These are phyloP conservation scores for Talaromyces liani DNA, from an alignment of 495 filamentous ascomycete genomes.

Conservation along the genomic window DNA sequence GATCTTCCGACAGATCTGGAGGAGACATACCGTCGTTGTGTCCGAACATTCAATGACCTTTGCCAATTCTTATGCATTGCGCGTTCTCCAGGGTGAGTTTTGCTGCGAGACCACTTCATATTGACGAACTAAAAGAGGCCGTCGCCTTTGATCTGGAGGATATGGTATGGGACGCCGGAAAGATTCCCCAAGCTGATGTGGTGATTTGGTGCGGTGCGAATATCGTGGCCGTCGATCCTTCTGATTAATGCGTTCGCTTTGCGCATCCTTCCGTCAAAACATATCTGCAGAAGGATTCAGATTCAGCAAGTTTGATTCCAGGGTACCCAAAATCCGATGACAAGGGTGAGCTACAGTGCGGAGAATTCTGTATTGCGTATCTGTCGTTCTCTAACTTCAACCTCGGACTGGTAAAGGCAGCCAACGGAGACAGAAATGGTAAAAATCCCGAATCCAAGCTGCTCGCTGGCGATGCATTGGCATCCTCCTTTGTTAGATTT, in stretches of 20 bases:
- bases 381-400: slow-evolving; percentile 19
- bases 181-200: neutral
- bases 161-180: neutral
- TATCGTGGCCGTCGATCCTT: neutral
- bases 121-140: slow-evolving; percentile 29
- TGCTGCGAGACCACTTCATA: slow-evolving; percentile 19
- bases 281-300: neutral
- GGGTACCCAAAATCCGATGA: neutral
- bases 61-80: neutral
- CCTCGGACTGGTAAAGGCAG: slow-evolving; percentile 12
- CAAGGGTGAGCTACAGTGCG: slow-evolving; percentile 14
- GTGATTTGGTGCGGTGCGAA: neutral
- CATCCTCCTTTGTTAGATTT: neutral
- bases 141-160: slow-evolving; percentile 21
- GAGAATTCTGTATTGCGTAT: slow-evolving; percentile 18
- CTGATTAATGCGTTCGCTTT: neutral
- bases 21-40: neutral
- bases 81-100: slow-evolving; percentile 20
- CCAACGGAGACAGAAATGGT: neutral
- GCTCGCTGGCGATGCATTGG: neutral
- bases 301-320: neutral
- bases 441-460: neutral
- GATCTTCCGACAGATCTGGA: neutral
- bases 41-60: neutral
- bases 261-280: neutral